Evolutionary conservation across 805 yeast species (phyloP), one percentile per base, ranked within the genome.

Genomic region (Candida berthetii): DNA sequence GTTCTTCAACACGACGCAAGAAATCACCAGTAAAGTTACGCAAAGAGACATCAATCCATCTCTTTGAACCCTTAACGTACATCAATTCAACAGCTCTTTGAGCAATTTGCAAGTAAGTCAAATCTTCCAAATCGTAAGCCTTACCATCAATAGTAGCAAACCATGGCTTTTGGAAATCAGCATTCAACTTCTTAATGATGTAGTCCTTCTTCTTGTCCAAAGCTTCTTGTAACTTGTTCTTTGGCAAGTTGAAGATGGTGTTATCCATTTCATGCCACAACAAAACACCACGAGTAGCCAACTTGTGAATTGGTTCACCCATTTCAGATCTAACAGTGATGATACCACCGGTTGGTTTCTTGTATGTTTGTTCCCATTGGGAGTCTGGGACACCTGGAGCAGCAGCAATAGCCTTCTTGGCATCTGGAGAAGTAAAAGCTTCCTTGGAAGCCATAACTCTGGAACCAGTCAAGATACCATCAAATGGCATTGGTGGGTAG

Each of bases 251-350:
- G 75, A 93, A 91, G 54, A 93, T 78, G 37, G 96, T 87, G 53
- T 87, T 91, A 66, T 93, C 99, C 70, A 93, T 73, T 69, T 93
- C 98, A 64, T 88, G 86, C 99, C 99, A 93, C 63, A 93, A 80
- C 66, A 86, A 62, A 46, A 93, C 98, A 74, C 96, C 97, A 64
- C 99, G 83, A 44, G 99, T 93, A 25, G 99, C 98, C 53, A 93
- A 78, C 73, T 93, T 93, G 69, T 93, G 99, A 60, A 93, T 93
- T 59, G 99, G 99, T 72, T 93, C 99, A 62, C 99, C 99, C 99
- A 93, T 93, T 73, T 93, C 99, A 15, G 98, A 91, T 62, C 86
- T 76, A 47, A 93, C 99, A 42, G 99, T 91, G 53, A 93, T 72
- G 51, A 93, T 80, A 67, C 99, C 99, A 71, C 99, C 99, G 46